Evolutionary conservation across 345 rosid species (phyloP).

Genomic region (Eucalyptus regnans): DNA sequence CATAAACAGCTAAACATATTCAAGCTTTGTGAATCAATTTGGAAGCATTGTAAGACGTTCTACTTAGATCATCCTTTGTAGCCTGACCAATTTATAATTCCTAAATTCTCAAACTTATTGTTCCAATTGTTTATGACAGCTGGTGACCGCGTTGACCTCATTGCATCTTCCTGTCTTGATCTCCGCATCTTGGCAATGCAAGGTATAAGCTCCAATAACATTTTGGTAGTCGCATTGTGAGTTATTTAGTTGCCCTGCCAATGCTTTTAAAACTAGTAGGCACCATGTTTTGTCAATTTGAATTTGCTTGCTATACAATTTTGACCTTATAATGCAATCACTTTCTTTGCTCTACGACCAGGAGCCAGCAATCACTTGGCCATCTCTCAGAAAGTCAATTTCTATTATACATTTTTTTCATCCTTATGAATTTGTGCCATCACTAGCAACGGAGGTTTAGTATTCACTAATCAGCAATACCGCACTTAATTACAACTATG

Average conservation of each 20-base stretch:
- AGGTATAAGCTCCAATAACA: slow-evolving; percentile 33
- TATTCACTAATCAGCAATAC: background rate
- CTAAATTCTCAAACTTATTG: background rate
- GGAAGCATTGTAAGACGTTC: slow-evolving; percentile 49
- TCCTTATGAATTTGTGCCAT: background rate
- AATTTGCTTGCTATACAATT: background rate
- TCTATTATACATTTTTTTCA: background rate
- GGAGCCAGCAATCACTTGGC: background rate
- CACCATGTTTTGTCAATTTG: background rate
- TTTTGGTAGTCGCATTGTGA: background rate
- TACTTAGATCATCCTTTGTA: background rate
- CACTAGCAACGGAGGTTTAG: background rate
- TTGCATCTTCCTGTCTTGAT: slow-evolving; percentile 34
- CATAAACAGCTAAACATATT: slow-evolving; percentile 38
- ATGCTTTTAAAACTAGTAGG: background rate
- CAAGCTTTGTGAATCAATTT: slow-evolving; percentile 44
- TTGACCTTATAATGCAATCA: background rate
- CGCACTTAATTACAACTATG: background rate
- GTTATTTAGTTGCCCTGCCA: background rate
- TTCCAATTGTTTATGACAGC: slow-evolving; percentile 16
- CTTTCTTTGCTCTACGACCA: background rate
- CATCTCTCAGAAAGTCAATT: background rate
- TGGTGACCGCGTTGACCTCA: slow-evolving; percentile 21
- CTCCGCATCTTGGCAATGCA: slow-evolving; percentile 62
- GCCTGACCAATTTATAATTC: background rate